Evolutionary conservation across 495 filamentous ascomycete species (phyloP).

Genomic region (Penicillium bialowiezense): DNA sequence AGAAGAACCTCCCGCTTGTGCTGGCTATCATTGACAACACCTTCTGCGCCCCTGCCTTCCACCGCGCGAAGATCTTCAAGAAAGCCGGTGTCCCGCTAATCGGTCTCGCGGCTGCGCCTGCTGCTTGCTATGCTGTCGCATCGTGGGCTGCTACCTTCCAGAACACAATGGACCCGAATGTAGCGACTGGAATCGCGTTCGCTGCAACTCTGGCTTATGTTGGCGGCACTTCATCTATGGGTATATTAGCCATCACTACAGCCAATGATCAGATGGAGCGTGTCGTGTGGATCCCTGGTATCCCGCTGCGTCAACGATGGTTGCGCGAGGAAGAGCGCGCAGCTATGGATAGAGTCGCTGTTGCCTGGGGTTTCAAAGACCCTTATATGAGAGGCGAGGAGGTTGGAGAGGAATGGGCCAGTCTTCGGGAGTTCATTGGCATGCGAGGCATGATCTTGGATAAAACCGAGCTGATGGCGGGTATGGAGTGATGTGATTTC

Average conservation of each 20-base stretch:
- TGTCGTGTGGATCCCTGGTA: conserved; percentile 80
- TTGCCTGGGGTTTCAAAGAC: conserved; percentile 87
- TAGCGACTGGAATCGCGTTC: conserved; percentile 75
- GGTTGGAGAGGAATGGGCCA: conserved; percentile 84
- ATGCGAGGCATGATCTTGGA: conserved; percentile 87
- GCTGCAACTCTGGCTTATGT: conserved; percentile 79
- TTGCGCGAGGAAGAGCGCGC: conserved; percentile 87
- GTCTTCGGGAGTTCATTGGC: conserved; percentile 73
- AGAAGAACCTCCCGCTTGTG: conserved; percentile 70
- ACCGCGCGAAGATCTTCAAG: conserved; percentile 59
- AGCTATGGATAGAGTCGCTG: conserved; percentile 81
- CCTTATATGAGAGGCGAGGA: conserved; percentile 79
- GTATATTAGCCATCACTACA: conserved; percentile 78
- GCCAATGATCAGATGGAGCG: conserved; percentile 92
- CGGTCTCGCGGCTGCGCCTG: conserved; percentile 57
- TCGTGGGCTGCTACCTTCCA: conserved; percentile 54
- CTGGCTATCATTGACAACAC: conserved; percentile 77
- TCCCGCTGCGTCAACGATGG: conserved; percentile 82
- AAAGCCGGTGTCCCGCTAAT: conserved; percentile 50
- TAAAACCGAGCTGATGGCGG: conserved; percentile 80
- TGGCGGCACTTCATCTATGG: conserved; percentile 71
- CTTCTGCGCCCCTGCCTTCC: conserved; percentile 70
- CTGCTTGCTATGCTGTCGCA: conserved; percentile 68
- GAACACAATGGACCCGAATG: conserved; percentile 64
- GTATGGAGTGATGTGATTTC: conserved; percentile 62